These are phyloP conservation scores for Mollisia scopiformis DNA, from an alignment of 2,329 filamentous ascomycete genomes.

Conservation along the genomic window DNA sequence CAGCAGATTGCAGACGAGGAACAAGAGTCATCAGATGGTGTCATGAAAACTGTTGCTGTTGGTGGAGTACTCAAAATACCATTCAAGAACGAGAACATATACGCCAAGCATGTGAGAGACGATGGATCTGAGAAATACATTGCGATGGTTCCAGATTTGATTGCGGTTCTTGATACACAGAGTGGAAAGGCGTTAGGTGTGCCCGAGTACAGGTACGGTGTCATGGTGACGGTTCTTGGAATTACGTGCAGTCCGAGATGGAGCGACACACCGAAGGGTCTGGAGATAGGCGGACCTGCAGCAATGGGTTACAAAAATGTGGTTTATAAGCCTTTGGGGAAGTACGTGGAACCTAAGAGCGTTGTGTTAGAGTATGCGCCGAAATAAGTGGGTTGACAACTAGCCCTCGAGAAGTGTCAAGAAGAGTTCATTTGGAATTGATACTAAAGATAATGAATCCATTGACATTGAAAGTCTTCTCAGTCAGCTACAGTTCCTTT, in stretches of 20 bases:
- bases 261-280: slow-evolving; percentile 50
- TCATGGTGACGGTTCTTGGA: slow-evolving; percentile 54
- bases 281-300: slow-evolving; percentile 52
- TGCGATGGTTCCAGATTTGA: slow-evolving; percentile 52
- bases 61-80: slow-evolving; percentile 62
- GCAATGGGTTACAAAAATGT: slow-evolving; percentile 52
- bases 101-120: slow-evolving; percentile 42
- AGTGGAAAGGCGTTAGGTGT: slow-evolving; percentile 53
- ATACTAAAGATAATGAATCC: too few relatives aligned
- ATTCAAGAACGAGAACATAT: slow-evolving; percentile 76
- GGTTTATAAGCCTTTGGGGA: slow-evolving; percentile 52
- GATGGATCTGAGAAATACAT: slow-evolving; percentile 37
- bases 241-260: slow-evolving; percentile 57
- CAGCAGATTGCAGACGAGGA: slow-evolving; percentile 47
- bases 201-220: slow-evolving; percentile 57
- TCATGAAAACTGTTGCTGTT: slow-evolving; percentile 35
- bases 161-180: slow-evolving; percentile 49
- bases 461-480: too few relatives aligned
- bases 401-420: neutral
- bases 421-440: too few relatives aligned
- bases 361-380: slow-evolving; percentile 52
- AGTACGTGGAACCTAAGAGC: slow-evolving; percentile 54
- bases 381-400: neutral
- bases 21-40: slow-evolving; percentile 34
- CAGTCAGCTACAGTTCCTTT: too few relatives aligned